These are phyloP conservation scores for Trametes coccinea DNA, from an alignment of 768 basidiomycete genomes.

Conservation along the genomic window DNA sequence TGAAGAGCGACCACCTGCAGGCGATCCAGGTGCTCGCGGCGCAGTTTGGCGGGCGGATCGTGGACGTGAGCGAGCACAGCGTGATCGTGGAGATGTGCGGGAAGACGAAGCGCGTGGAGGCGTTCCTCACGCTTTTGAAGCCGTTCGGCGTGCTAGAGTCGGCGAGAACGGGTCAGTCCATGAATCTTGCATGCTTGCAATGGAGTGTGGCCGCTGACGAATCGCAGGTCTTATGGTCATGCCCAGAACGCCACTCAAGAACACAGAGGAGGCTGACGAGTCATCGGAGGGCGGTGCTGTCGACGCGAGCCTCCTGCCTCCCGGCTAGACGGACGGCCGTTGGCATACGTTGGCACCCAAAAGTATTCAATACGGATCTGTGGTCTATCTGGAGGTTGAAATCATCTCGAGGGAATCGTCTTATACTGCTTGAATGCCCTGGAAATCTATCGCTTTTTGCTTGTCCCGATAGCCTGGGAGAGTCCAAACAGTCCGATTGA, in stretches of 20 bases:
- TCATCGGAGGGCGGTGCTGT: constrained; percentile 59
- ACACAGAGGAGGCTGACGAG: constrained; percentile 54
- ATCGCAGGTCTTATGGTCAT: constrained; percentile 90
- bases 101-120: constrained; percentile 88
- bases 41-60: constrained; percentile 91
- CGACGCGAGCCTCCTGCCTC: constrained; percentile 91
- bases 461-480: too few species aligned
- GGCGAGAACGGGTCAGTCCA: constrained; percentile 79
- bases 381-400: not conserved
- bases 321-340: constrained; percentile 59
- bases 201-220: not conserved
- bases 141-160: constrained; percentile 97
- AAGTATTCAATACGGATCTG: constrained; percentile 6
- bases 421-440: not conserved
- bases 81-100: constrained; percentile 95
- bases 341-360: not conserved
- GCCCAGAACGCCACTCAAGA: constrained; percentile 89
- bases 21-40: constrained; percentile 81
- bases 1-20: constrained; percentile 86
- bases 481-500: not conserved
- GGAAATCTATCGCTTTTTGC: too few species aligned
- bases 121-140: constrained; percentile 87
- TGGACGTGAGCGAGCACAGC: constrained; percentile 93
- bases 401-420: not conserved
- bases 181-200: too few species aligned